phyloP scores from a whole-genome alignment of 2,329 filamentous ascomycete genomes.

The Scedosporium minutisporum region DNA sequence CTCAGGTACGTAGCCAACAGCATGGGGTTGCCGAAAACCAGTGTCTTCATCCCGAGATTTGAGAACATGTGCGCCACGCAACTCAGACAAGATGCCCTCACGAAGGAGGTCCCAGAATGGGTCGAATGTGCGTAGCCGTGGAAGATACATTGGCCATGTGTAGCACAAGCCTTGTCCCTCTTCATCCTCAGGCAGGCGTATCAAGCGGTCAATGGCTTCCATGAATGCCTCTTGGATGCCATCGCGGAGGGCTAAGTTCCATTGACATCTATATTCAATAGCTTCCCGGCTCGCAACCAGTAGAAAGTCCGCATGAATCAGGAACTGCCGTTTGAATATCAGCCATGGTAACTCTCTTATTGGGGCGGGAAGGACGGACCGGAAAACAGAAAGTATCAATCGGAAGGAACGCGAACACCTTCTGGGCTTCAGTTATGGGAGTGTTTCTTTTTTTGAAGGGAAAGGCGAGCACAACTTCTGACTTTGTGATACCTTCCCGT shows the following conservation, averaged over 20 bases:
- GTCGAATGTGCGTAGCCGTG: neutral
- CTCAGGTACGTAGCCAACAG: neutral
- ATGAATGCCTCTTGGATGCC: conserved; percentile 2
- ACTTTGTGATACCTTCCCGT: neutral
- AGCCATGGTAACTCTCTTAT: neutral
- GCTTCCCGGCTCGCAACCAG: conserved; percentile 15
- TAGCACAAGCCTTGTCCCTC: neutral
- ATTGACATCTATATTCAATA: conserved; percentile 9
- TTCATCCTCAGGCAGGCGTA: neutral
- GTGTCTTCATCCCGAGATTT: too few relatives aligned
- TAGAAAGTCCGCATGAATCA: conserved; percentile 19
- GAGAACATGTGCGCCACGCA: too few relatives aligned
- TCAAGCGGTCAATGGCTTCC: neutral
- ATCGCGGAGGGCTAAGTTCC: conserved; percentile 10
- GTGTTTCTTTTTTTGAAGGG: neutral
- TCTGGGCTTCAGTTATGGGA: neutral
- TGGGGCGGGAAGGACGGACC: too few relatives aligned
- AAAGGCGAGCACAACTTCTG: neutral
- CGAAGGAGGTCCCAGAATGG: neutral
- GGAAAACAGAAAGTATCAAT: too few relatives aligned
- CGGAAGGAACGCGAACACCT: too few relatives aligned
- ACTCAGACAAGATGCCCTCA: too few relatives aligned
- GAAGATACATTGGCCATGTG: neutral
- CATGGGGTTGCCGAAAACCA: neutral
- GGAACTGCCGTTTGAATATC: conserved; percentile 12